phyloP scores from a whole-genome alignment of 2,329 filamentous ascomycete species.

The Pyrenophora graminea region DNA sequence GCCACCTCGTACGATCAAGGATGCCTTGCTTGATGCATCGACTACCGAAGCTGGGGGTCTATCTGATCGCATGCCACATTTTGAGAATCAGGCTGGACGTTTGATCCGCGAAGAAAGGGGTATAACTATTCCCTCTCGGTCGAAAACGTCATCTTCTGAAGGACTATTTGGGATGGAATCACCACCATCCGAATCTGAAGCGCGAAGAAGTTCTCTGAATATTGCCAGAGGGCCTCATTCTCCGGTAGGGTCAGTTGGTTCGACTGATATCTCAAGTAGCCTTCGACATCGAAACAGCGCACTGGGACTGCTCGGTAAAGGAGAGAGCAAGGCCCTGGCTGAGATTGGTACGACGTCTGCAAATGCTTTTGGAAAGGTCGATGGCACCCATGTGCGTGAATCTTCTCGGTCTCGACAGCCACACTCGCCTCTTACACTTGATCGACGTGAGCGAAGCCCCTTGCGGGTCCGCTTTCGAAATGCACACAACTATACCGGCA shows the following conservation, averaged over 20 bases:
- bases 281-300: slow-evolving; percentile 59
- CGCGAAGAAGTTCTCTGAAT: slow-evolving; percentile 41
- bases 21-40: slow-evolving; percentile 89
- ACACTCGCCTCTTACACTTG: slow-evolving; percentile 36
- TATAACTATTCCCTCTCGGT: slow-evolving; percentile 30
- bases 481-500: slow-evolving; percentile 84
- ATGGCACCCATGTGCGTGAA: slow-evolving; percentile 51
- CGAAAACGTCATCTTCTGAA: slow-evolving; percentile 23
- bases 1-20: slow-evolving; percentile 76
- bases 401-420: slow-evolving; percentile 35
- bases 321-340: slow-evolving; percentile 64
- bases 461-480: slow-evolving; percentile 58
- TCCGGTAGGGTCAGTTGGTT: slow-evolving; percentile 36
- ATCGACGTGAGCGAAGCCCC: slow-evolving; percentile 37
- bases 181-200: slow-evolving; percentile 41
- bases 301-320: slow-evolving; percentile 63
- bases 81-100: slow-evolving; percentile 48
- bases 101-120: slow-evolving; percentile 32
- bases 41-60: slow-evolving; percentile 78
- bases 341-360: slow-evolving; percentile 67
- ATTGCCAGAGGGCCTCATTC: slow-evolving; percentile 37
- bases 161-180: slow-evolving; percentile 24
- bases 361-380: slow-evolving; percentile 68
- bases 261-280: slow-evolving; percentile 40
- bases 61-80: slow-evolving; percentile 49